Conservation (phyloP, 1,139 yeast genomes). For the Hyphopichia fennica region DNA sequence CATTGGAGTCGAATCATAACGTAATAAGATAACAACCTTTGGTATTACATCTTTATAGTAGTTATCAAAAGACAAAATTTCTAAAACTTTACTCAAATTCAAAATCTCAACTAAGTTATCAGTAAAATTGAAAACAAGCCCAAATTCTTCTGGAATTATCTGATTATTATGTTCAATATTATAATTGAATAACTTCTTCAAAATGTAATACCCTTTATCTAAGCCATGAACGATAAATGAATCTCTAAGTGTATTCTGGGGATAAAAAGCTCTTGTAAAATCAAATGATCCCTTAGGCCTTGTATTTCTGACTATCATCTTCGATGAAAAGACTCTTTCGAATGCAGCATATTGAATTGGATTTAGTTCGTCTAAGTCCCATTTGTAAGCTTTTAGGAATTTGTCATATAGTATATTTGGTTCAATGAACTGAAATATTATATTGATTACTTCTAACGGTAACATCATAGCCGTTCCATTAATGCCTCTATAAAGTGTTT, state of each 20-base stretch:
- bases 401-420: constrained; percentile 13
- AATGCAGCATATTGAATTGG: constrained; percentile 2
- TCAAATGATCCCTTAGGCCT: neutral
- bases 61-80: constrained; percentile 18
- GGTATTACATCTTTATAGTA: constrained; percentile 13
- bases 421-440: constrained; percentile 10
- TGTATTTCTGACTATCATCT: neutral
- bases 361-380: neutral
- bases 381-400: constrained; percentile 9
- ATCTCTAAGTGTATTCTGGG: constrained; percentile 1
- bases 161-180: constrained; percentile 3
- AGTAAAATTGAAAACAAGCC: constrained; percentile 9
- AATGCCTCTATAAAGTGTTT: neutral
- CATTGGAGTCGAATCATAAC: constrained; percentile 11
- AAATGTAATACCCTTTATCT: constrained; percentile 12
- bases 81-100: constrained; percentile 15
- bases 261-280: constrained; percentile 10
- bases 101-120: constrained; percentile 6
- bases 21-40: constrained; percentile 13
- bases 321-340: neutral
- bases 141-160: constrained; percentile 17
- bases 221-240: constrained; percentile 12
- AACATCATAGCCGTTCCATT: neutral
- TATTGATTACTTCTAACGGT: constrained; percentile 14
- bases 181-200: constrained; percentile 11